Conservation (phyloP, 108 stramenopile genomes). For the Nitzschia sp. region DNA sequence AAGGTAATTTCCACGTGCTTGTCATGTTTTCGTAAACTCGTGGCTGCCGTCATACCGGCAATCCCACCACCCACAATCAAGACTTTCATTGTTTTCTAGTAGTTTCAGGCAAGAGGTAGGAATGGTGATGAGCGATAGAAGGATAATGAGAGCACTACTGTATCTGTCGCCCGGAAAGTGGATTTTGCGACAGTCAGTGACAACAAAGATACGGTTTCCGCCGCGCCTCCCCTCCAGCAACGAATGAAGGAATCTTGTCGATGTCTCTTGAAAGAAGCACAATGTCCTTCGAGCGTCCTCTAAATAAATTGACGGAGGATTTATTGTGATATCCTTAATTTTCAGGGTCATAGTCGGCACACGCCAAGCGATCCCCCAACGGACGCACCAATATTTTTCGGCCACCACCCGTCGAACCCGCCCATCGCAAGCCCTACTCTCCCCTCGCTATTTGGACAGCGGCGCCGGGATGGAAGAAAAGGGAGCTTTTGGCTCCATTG, state of each 20-base stretch:
- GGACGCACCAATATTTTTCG: too few species aligned
- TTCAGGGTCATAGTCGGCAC: too few species aligned
- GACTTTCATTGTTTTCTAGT: constrained; percentile 22
- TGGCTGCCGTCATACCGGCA: constrained; percentile 25
- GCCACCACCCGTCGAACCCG: too few species aligned
- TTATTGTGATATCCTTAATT: too few species aligned
- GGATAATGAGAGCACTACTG: background rate
- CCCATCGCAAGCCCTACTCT: too few species aligned
- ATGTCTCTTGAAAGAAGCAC: background rate
- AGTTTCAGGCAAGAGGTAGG: background rate
- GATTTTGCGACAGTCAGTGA: background rate
- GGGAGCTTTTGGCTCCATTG: background rate
- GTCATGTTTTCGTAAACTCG: constrained; percentile 23
- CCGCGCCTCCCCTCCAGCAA: too few species aligned
- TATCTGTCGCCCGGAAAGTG: background rate
- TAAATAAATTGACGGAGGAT: too few species aligned
- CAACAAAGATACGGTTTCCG: background rate
- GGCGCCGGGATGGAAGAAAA: background rate
- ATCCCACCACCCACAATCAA: constrained; percentile 40
- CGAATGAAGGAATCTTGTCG: background rate
- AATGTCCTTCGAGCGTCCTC: too few species aligned
- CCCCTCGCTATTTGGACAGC: too few species aligned
- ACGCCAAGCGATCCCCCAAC: too few species aligned
- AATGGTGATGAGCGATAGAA: background rate
- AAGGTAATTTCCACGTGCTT: constrained; percentile 24